Evolutionary conservation across 2,329 filamentous ascomycete genomes (phyloP), one percentile per base, ranked within the genome.

Genomic region (Paraconiothyrium sp.): DNA sequence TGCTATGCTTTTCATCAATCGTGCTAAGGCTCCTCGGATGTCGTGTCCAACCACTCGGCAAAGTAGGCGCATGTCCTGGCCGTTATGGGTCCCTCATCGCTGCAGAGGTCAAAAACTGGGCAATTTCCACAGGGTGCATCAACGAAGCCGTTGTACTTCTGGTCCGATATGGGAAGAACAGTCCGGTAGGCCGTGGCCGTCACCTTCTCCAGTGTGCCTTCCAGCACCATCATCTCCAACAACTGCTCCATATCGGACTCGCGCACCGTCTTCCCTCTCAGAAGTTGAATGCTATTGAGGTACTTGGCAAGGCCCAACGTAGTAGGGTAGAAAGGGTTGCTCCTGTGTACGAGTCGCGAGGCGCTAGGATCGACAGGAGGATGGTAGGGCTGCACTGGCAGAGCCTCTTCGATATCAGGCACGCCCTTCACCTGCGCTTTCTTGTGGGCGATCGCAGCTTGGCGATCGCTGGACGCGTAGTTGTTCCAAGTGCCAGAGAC

Each of bases 11-110:
- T 58, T 52, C 24, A 32, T 14, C 13, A 41, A 61, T 13, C 4
- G 14, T 30, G 10, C 64, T 61, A 70, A 30, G 69, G 57, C 46
- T 71, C 68, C 44, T 74, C 74, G 1, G 74, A 76, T 37, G 73
- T 67, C 0, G 75, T 76, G 48, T 71, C 72, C 22, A 97, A 79
- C 95, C 95, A 99, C 56, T 89, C 87, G 65, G 91, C 87, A 74
- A 97, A 97, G 76, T 99, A 99, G 57, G 93, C 90, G 79, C 95
- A 99, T 54, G 91, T 97, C 67, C 89, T 90, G 0, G 94, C 92
- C 72, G 90, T 96, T 24, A 99, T 93, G 0, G 93, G 92, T 0
- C 94, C 94, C 7, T 93, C 93, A 63, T 97, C 92, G 67, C 92
- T 91, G 76, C 95, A 99, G 1, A 98, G 85, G 60, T 95, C 91